Evolutionary conservation across 257 asterid genomes (phyloP).

Genomic region (Knoxia roxburghii): DNA sequence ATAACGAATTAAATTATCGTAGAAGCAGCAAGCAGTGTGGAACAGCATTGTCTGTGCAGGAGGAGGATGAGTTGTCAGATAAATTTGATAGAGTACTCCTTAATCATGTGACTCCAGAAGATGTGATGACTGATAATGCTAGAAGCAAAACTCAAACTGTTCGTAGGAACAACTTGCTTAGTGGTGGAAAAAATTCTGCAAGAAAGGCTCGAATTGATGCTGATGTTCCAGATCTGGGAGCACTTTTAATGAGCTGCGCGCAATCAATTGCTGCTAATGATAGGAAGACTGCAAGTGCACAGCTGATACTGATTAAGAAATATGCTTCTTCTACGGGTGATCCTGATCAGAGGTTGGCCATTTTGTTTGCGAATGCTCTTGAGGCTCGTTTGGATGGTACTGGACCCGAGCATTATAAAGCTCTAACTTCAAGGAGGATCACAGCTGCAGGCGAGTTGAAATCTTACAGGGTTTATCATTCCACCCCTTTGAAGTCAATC

Average conservation of each 20-base stretch:
- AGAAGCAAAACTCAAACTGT: conserved; percentile 10
- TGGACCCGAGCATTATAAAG: not conserved
- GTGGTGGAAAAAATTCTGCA: not conserved
- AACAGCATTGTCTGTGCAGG: too few relatives aligned
- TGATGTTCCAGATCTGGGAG: conserved; percentile 5
- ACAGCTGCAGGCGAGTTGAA: conserved; percentile 12
- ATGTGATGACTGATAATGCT: conserved; percentile 12
- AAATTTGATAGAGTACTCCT: conserved; percentile 68
- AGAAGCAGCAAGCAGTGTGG: too few relatives aligned
- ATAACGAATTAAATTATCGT: too few relatives aligned
- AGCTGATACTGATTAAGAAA: conserved; percentile 11
- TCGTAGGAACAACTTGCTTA: not conserved
- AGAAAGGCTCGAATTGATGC: not conserved
- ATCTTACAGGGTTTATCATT: conserved; percentile 7
- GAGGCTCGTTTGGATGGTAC: conserved; percentile 23
- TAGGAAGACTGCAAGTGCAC: conserved; percentile 8
- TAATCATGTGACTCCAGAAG: conserved; percentile 29
- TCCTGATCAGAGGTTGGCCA: conserved; percentile 18
- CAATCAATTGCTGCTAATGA: conserved; percentile 14
- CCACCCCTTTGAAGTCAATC: conserved; percentile 8
- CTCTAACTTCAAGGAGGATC: conserved; percentile 7
- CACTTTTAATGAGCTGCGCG: conserved; percentile 13
- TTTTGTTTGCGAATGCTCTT: conserved; percentile 7
- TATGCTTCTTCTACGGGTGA: conserved; percentile 16
- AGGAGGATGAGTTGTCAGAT: conserved; percentile 55